Evolutionary conservation across 768 basidiomycete genomes (phyloP), one percentile per base, ranked within the genome.

Genomic region (Amanita inopinata): DNA sequence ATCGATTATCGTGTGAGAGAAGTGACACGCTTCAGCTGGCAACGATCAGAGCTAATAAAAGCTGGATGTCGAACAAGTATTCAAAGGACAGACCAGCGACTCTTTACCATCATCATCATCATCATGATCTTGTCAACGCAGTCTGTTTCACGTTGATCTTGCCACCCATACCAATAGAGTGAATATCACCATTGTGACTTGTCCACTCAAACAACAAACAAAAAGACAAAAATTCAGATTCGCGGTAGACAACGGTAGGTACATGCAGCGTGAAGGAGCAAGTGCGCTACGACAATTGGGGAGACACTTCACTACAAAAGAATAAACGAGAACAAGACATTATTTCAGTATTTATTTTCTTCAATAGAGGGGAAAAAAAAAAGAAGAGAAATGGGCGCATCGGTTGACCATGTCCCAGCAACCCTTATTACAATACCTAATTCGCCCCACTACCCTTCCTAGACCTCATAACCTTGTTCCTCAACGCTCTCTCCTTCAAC

Each of bases 381-480:
- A 43, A 43, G 27, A 35, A 24, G 33, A 35, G 35, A 34, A 23
- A 28, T 11, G 24, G 41, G 23, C 33, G 12, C 15, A 12, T 30
- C 36, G 17, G 5, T 37, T n/a, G 19, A 12, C 36, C 36, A 28
- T n/a, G n/a, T n/a, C n/a, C n/a, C 27, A 28, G 27, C 27, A 28
- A 28, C n/a, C 27, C 7, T 28, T 28, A 28, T 28, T n/a, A 28
- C 27, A n/a, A 28, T 32, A 32, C 31, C 33, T 23, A 41, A 33
- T 41, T 41, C n/a, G 30, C 40, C 19, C 47, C 48, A 46, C 51
- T 60, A 25, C 54, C 63, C 56, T 82, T 85, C 50, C 84, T 67
- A 22, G 80, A 83, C 55, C 80, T 69, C 55, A 73, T 61, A 40
- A 90, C 87, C 56, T 90, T 90, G 54, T 89, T 88, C 53, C 87